Percentiles rank a stretch among this genome's conserved stretches.
These are phyloP conservation scores for Wickerhamomyces strasburgensis DNA, from an alignment of 805 yeast species.

Conservation along the genomic window DNA sequence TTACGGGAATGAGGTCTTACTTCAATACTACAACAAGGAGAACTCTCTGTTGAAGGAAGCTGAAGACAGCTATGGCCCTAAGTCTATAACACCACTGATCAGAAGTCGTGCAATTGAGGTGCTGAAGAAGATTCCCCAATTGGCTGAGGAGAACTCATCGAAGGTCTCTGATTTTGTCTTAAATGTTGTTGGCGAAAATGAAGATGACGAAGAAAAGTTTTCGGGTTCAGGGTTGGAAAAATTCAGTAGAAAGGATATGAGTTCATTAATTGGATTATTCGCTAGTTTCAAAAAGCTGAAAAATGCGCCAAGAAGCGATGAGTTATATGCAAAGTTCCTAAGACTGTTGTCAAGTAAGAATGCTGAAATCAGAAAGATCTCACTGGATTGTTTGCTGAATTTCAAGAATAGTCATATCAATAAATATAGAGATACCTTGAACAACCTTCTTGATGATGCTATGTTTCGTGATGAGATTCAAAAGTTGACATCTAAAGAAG, in stretches of 20 bases:
- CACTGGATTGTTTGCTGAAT: slow-evolving; percentile 64
- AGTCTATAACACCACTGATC: slow-evolving; percentile 14
- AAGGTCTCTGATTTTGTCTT: slow-evolving; percentile 56
- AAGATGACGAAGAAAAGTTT: not conserved
- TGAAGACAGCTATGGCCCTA: slow-evolving; percentile 10
- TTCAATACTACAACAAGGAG: slow-evolving; percentile 8
- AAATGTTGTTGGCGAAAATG: slow-evolving; percentile 14
- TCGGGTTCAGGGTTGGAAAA: slow-evolving; percentile 14
- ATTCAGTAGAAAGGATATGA: slow-evolving; percentile 51
- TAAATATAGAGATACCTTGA: slow-evolving; percentile 69
- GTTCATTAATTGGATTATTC: slow-evolving; percentile 55
- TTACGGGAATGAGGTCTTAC: slow-evolving; percentile 7
- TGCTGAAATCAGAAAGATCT: slow-evolving; percentile 61
- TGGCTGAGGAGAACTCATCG: slow-evolving; percentile 63
- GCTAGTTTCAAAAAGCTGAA: slow-evolving; percentile 60
- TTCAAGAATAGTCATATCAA: slow-evolving; percentile 53
- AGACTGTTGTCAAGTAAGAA: slow-evolving; percentile 57
- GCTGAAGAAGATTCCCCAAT: slow-evolving; percentile 50
- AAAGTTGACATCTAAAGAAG: slow-evolving; percentile 50
- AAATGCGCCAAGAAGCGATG: slow-evolving; percentile 45
- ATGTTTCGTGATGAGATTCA: slow-evolving; percentile 81
- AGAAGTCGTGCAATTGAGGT: slow-evolving; percentile 56
- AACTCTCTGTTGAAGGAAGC: slow-evolving; percentile 9
- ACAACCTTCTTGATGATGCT: slow-evolving; percentile 74
- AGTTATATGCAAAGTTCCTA: slow-evolving; percentile 49